phyloP scores from a whole-genome alignment of 2,329 filamentous ascomycete genomes.

The Epichloe baconii region DNA sequence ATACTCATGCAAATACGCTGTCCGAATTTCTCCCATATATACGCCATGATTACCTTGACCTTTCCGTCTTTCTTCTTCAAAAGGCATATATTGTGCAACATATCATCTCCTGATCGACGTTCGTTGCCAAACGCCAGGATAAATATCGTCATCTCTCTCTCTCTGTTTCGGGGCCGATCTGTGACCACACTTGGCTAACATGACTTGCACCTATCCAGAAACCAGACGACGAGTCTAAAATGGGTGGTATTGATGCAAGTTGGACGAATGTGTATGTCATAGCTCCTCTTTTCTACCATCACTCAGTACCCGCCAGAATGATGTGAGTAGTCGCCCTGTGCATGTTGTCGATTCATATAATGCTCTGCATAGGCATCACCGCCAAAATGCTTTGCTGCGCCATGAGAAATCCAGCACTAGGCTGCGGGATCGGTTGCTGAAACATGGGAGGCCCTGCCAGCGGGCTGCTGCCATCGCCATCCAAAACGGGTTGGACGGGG shows the following conservation, averaged over 20 bases:
- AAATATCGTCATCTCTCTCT: background rate
- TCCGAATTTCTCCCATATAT: background rate
- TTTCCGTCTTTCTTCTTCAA: background rate
- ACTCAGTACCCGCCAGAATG: slow-evolving; percentile 5
- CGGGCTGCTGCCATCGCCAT: slow-evolving; percentile 3
- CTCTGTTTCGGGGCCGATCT: too few species aligned
- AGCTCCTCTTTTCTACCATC: background rate
- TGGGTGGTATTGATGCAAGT: too few species aligned
- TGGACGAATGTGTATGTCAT: too few species aligned
- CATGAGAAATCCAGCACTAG: slow-evolving; percentile 9
- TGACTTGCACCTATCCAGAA: too few species aligned
- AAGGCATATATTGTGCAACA: background rate
- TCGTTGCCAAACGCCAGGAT: background rate
- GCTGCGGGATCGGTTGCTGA: slow-evolving; percentile 9
- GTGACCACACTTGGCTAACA: too few species aligned
- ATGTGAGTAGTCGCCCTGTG: slow-evolving; percentile 8
- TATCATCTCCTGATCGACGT: background rate
- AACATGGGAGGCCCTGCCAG: slow-evolving; percentile 9
- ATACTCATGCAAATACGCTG: background rate
- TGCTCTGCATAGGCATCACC: slow-evolving; percentile 10
- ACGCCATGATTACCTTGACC: background rate
- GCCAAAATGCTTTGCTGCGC: slow-evolving; percentile 10
- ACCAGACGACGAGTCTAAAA: too few species aligned
- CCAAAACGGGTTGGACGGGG: slow-evolving; percentile 6
- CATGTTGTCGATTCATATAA: slow-evolving; percentile 9